phyloP scores from a whole-genome alignment of 1,284 basidiomycete genomes.

The Fomitopsis schrenkii region DNA sequence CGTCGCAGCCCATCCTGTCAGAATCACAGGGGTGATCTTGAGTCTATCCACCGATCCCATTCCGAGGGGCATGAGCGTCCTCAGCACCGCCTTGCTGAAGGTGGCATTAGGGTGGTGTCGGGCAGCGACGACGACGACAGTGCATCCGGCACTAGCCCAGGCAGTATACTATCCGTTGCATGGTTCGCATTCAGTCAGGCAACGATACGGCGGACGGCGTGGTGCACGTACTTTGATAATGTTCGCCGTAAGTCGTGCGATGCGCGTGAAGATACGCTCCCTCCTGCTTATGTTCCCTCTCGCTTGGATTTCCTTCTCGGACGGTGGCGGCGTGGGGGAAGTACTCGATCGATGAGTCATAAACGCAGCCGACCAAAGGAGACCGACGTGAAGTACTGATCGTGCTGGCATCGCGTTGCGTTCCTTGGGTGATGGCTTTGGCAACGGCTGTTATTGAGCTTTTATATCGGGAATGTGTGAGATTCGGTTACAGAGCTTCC shows the following conservation, averaged over 20 bases:
- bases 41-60: conserved; percentile 13
- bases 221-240: background rate
- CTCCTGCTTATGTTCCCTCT: background rate
- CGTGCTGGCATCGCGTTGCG: background rate
- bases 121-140: background rate
- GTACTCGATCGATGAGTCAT: background rate
- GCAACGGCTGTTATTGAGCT: too few relatives aligned
- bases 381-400: background rate
- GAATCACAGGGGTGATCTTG: conserved; percentile 39
- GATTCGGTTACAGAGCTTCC: too few relatives aligned
- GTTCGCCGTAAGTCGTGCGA: background rate
- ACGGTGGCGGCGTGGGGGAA: background rate
- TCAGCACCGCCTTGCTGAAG: background rate
- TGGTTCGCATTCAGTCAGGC: background rate
- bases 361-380: background rate
- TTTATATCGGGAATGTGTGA: too few relatives aligned
- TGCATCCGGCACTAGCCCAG: background rate
- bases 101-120: background rate
- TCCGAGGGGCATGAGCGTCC: background rate
- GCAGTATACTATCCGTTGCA: background rate
- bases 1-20: conserved; percentile 43
- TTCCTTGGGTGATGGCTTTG: background rate
- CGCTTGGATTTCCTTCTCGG: background rate
- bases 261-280: background rate
- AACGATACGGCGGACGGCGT: background rate